A percentile compares a stretch with the other conserved stretches of the same genome.
Conservation (phyloP, 2,329 filamentous ascomycete species). For the Dactylonectria estremocensis region DNA sequence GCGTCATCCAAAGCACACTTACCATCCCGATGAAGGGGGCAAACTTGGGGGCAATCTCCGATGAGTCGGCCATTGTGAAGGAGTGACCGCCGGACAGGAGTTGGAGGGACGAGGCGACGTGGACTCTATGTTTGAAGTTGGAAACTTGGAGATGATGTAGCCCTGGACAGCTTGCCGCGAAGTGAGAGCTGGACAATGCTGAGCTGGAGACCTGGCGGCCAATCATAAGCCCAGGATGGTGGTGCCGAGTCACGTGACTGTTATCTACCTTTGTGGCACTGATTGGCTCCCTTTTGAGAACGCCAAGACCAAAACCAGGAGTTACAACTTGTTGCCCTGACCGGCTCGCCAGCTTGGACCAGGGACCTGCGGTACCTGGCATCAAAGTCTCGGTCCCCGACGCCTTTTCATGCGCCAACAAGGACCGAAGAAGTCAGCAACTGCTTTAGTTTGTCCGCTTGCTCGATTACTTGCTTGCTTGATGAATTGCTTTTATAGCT, state of each 20-base stretch:
- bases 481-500: background rate
- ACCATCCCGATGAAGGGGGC: slow-evolving; percentile 93
- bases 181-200: slow-evolving; percentile 40
- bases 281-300: slow-evolving; percentile 36
- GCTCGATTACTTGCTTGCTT: slow-evolving; percentile 1
- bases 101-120: slow-evolving; percentile 38
- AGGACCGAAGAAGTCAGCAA: background rate
- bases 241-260: slow-evolving; percentile 31
- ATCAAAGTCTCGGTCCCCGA: slow-evolving; percentile 28
- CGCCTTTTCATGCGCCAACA: slow-evolving; percentile 22
- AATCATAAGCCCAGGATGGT: slow-evolving; percentile 32
- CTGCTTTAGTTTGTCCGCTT: slow-evolving; percentile 11
- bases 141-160: slow-evolving; percentile 49
- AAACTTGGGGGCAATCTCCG: slow-evolving; percentile 81
- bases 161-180: slow-evolving; percentile 43
- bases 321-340: slow-evolving; percentile 21
- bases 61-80: slow-evolving; percentile 66
- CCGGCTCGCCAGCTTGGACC: slow-evolving; percentile 11
- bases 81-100: slow-evolving; percentile 40
- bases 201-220: slow-evolving; percentile 37
- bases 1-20: slow-evolving; percentile 54
- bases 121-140: slow-evolving; percentile 39
- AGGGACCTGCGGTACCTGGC: slow-evolving; percentile 31
- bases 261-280: background rate
- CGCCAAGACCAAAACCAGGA: slow-evolving; percentile 1